Percentiles rank a stretch among this genome's conserved stretches.
Conservation (phyloP, 176 grass and related monocot species). For the Aechmea fasciata region DNA sequence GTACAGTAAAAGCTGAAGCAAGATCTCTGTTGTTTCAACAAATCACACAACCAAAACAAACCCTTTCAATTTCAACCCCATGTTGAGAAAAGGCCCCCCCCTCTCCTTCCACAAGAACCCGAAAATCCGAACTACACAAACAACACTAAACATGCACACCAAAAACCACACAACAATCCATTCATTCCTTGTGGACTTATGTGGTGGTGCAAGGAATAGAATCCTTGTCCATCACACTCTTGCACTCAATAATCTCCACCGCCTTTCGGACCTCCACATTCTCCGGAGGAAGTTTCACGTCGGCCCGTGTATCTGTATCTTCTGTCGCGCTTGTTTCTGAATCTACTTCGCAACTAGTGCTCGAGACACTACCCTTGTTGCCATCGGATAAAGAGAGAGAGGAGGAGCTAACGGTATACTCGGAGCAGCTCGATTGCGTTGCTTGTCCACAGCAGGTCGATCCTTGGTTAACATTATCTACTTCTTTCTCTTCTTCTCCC, state of each 20-base stretch:
- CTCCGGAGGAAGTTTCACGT: constrained; percentile 4
- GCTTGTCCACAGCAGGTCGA: constrained; percentile 5
- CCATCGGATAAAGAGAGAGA: constrained; percentile 3
- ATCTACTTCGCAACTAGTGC: constrained; percentile 16
- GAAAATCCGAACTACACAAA: constrained; percentile 8
- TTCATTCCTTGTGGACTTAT: not conserved
- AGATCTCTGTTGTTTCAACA: not conserved
- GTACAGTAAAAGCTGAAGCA: not conserved
- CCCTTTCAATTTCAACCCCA: constrained; percentile 24
- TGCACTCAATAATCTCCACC: constrained; percentile 10
- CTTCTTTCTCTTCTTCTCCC: constrained; percentile 21
- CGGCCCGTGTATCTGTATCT: constrained; percentile 18
- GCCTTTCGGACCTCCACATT: not conserved
- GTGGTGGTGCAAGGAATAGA: not conserved
- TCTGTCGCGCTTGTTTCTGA: constrained; percentile 7
- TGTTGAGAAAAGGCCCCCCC: constrained; percentile 28
- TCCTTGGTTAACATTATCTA: constrained; percentile 11
- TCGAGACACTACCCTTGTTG: constrained; percentile 9
- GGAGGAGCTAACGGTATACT: not conserved
- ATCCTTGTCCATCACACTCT: not conserved
- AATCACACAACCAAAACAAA: not conserved
- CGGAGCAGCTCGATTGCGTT: not conserved
- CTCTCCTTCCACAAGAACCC: not conserved
- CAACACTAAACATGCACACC: constrained; percentile 1
- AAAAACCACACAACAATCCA: constrained; percentile 6